phyloP scores from a whole-genome alignment of 768 basidiomycete species.

The Podaxis rugospora region DNA sequence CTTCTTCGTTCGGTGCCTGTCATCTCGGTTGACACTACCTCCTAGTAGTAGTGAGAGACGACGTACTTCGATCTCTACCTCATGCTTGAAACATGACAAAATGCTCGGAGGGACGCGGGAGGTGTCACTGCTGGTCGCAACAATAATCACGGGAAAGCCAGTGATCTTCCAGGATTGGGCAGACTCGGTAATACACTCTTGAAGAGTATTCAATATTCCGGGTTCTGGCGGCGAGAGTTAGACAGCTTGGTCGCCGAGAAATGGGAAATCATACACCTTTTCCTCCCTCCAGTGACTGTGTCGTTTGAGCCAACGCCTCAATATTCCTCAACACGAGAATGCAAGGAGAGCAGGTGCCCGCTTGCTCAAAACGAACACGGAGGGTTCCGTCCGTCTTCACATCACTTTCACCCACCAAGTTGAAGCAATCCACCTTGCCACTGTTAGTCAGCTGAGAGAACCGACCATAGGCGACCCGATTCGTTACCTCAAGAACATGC shows the following conservation, averaged over 20 bases:
- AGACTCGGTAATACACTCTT: slow-evolving; percentile 58
- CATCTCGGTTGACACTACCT: background rate
- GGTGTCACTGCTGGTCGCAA: slow-evolving; percentile 69
- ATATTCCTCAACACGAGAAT: slow-evolving; percentile 75
- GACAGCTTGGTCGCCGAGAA: background rate
- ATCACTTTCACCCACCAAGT: slow-evolving; percentile 74
- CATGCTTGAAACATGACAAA: slow-evolving; percentile 79
- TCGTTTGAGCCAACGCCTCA: slow-evolving; percentile 73
- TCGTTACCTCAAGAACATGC: slow-evolving; percentile 69
- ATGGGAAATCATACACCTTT: slow-evolving; percentile 42
- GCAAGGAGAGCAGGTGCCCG: slow-evolving; percentile 76
- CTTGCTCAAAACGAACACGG: slow-evolving; percentile 71
- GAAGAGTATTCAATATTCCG: slow-evolving; percentile 49
- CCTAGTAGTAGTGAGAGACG: background rate
- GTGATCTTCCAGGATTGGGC: slow-evolving; percentile 52
- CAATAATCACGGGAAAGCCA: slow-evolving; percentile 69
- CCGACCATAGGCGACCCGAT: background rate
- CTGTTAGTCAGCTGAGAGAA: background rate
- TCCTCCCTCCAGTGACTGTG: slow-evolving; percentile 57
- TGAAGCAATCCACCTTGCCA: slow-evolving; percentile 79
- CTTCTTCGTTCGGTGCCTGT: slow-evolving; percentile 78
- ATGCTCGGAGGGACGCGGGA: slow-evolving; percentile 62
- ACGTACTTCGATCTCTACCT: slow-evolving; percentile 67
- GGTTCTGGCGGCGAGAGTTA: slow-evolving; percentile 41
- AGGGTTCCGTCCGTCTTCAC: slow-evolving; percentile 71